phyloP scores from a whole-genome alignment of 257 asterid genomes.

The Petunia axillaris region DNA sequence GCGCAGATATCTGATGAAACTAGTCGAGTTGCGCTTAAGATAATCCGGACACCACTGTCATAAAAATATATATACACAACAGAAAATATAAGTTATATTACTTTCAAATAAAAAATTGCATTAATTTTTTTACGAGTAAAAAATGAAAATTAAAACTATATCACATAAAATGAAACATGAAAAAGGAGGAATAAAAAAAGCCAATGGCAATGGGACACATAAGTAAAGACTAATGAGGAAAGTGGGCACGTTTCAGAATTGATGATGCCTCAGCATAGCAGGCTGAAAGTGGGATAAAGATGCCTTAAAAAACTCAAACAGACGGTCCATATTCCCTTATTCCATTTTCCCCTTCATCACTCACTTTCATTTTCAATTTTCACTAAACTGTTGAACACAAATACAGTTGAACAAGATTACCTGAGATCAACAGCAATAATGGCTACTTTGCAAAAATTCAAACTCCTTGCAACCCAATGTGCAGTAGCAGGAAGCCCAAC shows the following conservation, averaged over 20 bases:
- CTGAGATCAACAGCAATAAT: constrained; percentile 31
- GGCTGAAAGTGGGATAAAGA: constrained; percentile 9
- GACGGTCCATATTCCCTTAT: constrained; percentile 36
- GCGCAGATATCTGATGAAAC: too few species aligned
- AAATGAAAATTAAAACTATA: too few species aligned
- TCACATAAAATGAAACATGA: too few species aligned
- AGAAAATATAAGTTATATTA: too few species aligned
- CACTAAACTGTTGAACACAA: constrained; percentile 19
- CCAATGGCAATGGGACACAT: neutral
- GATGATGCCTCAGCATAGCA: neutral
- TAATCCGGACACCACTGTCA: too few species aligned
- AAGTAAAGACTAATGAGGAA: neutral
- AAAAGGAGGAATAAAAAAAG: neutral
- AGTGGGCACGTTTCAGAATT: constrained; percentile 11
- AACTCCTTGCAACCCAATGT: constrained; percentile 80
- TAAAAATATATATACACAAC: too few species aligned
- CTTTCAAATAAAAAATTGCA: too few species aligned
- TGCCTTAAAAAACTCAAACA: constrained; percentile 35
- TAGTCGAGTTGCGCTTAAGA: too few species aligned
- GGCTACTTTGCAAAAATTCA: constrained; percentile 91
- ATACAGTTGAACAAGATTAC: neutral
- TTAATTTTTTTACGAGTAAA: too few species aligned
- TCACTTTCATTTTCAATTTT: constrained; percentile 27
- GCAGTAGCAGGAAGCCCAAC: constrained; percentile 85
- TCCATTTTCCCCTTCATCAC: neutral